Conservation (phyloP, 176 grass and related monocot genomes). For the Rhynchospora pubera region DNA sequence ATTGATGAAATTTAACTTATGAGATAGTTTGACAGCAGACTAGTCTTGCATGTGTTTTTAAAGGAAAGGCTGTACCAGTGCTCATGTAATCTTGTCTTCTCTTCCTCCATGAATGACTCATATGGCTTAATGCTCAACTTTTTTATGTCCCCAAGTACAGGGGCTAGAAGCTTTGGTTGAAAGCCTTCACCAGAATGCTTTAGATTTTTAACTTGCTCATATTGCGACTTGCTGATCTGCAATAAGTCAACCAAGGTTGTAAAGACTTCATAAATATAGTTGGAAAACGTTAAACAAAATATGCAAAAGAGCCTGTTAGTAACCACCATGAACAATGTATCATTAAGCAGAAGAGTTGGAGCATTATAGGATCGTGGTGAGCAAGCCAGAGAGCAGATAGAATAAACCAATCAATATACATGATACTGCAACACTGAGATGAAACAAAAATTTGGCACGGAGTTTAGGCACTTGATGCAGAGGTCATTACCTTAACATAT, state of each 20-base stretch:
- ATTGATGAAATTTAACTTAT: neutral
- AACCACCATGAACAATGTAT: neutral
- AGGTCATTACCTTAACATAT: slow-evolving; percentile 43
- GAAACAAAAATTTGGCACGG: neutral
- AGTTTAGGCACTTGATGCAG: neutral
- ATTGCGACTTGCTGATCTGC: slow-evolving; percentile 36
- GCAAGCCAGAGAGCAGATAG: neutral
- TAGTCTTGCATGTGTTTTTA: neutral
- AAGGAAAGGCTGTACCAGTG: slow-evolving; percentile 25
- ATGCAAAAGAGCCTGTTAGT: neutral
- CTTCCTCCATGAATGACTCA: slow-evolving; percentile 31
- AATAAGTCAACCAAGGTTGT: slow-evolving; percentile 2
- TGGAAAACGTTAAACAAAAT: neutral
- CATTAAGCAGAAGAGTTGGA: neutral
- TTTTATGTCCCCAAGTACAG: slow-evolving; percentile 38
- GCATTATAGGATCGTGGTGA: neutral
- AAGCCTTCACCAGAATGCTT: slow-evolving; percentile 40
- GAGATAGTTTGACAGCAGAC: neutral
- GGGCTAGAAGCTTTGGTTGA: slow-evolving; percentile 25
- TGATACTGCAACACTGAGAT: neutral
- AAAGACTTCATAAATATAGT: neutral
- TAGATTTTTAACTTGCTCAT: slow-evolving; percentile 34
- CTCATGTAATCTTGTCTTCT: slow-evolving; percentile 24
- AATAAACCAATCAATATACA: neutral
- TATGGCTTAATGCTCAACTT: slow-evolving; percentile 32